A percentile compares a stretch with the other conserved stretches of the same genome.
These are phyloP conservation scores for Phytophthora sp. DNA, from an alignment of 352 stramenopile genomes.

Conservation along the genomic window DNA sequence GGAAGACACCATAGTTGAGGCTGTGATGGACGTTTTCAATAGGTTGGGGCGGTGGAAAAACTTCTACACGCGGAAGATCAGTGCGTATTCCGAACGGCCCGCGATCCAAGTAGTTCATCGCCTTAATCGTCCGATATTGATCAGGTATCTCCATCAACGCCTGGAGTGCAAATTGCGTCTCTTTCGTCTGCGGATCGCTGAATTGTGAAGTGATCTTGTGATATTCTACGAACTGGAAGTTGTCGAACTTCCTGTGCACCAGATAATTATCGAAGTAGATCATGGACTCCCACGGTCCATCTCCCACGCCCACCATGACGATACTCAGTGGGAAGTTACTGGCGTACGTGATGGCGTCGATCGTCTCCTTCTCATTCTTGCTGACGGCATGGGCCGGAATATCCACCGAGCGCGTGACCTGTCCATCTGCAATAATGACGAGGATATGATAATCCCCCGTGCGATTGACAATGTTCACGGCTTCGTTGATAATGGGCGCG, in stretches of 20 bases:
- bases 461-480: constrained; percentile 78
- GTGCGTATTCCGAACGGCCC: constrained; percentile 52
- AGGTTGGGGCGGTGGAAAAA: constrained; percentile 60
- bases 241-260: constrained; percentile 81
- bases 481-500: constrained; percentile 86
- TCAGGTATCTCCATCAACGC: constrained; percentile 88
- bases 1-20: constrained; percentile 38
- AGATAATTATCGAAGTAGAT: constrained; percentile 86
- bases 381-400: constrained; percentile 73
- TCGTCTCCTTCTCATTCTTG: constrained; percentile 90
- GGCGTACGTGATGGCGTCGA: constrained; percentile 81
- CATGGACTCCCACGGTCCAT: constrained; percentile 85
- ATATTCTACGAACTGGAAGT: constrained; percentile 90
- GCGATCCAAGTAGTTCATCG: constrained; percentile 63
- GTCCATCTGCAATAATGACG: constrained; percentile 88
- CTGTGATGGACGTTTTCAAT: constrained; percentile 32
- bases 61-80: constrained; percentile 68
- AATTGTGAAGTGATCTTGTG: constrained; percentile 67
- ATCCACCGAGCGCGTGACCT: constrained; percentile 86
- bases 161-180: constrained; percentile 80
- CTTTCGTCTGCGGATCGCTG: constrained; percentile 49
- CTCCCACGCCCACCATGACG: constrained; percentile 82
- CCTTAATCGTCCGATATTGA: constrained; percentile 83
- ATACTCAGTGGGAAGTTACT: constrained; percentile 85
- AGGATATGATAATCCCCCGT: constrained; percentile 87